Evolutionary conservation across 805 yeast genomes (phyloP), one percentile per base, ranked within the genome.

Genomic region (Ogataea nakhonphanomensis): DNA sequence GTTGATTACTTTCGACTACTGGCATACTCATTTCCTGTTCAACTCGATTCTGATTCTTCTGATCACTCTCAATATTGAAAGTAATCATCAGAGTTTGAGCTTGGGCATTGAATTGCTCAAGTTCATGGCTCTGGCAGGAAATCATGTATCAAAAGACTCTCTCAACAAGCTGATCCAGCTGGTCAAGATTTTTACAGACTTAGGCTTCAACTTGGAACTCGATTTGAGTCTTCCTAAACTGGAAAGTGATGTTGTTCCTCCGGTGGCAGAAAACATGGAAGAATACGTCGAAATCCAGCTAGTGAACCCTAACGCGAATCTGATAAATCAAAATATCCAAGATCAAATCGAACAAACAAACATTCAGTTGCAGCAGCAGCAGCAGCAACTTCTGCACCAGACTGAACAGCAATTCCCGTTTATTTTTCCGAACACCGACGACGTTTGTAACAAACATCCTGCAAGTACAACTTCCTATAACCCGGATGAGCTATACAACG

Each of bases 21-120:
- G 67, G 66, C 69, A 66, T 48, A 63, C 64, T 4, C 64, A 67
- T 43, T 64, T 62, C 44, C 52, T 67, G 32, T 65, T 65, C 43
- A 57, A 65, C 14, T 54, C 71, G 0, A 44, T 64, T 8, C 42
- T 65, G 35, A 59, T 66, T 10, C 47, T 58, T 29, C 36, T 51
- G 22, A 55, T 57, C 34, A 51, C 58, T 8, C 40, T 44, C 33
- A 40, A 34, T 13, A 35, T 39, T 21, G 46, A 45, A 38, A 38
- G 39, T 33, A 46, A 48, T 29, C 25, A 14, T 13, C 25, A 33
- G 7, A 30, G 39, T 21, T 32, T 53, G 33, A 23, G 30, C 13
- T 34, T 44, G 12, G 60, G 63, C n/a, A 46, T 54, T 7, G 55
- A 53, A 8, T 38, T 57, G 29, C 49, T 58, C 37, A 51, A 51